Conservation (phyloP, 345 rosid species). For the Melastoma malabathricum region DNA sequence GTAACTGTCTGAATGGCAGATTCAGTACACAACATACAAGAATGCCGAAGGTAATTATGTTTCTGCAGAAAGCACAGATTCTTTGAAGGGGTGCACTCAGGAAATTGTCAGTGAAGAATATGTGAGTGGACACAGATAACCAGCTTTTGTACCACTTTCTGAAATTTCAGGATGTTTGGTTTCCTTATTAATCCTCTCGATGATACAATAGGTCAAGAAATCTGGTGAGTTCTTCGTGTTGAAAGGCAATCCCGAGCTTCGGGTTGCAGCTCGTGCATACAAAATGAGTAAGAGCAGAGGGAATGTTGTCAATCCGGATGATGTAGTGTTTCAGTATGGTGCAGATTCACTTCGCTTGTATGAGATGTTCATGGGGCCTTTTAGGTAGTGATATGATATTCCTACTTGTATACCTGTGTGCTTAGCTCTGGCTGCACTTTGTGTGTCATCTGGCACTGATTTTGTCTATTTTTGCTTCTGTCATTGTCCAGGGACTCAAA, state of each 20-base stretch:
- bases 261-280: slow-evolving; percentile 58
- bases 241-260: slow-evolving; percentile 49
- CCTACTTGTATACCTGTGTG: neutral
- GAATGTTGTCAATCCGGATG: slow-evolving; percentile 91
- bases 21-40: slow-evolving; percentile 70
- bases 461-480: slow-evolving; percentile 4
- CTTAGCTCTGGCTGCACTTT: neutral
- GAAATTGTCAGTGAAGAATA: slow-evolving; percentile 52
- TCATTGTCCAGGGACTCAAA: slow-evolving; percentile 64
- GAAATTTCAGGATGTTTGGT: neutral
- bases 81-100: slow-evolving; percentile 33
- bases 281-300: slow-evolving; percentile 99
- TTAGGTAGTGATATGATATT: slow-evolving; percentile 44
- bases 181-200: neutral
- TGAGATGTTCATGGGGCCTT: slow-evolving; percentile 99
- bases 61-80: slow-evolving; percentile 44
- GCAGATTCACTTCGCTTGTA: slow-evolving; percentile 92
- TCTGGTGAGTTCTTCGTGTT: slow-evolving; percentile 67
- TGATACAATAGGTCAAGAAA: slow-evolving; percentile 38
- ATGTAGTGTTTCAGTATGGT: slow-evolving; percentile 72
- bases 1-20: slow-evolving; percentile 39
- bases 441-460: neutral
- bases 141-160: neutral
- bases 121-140: slow-evolving; percentile 21
- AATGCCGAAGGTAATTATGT: slow-evolving; percentile 53